Evolutionary conservation across 2,329 filamentous ascomycete genomes (phyloP).

Genomic region (Pseudohalonectria lignicola): DNA sequence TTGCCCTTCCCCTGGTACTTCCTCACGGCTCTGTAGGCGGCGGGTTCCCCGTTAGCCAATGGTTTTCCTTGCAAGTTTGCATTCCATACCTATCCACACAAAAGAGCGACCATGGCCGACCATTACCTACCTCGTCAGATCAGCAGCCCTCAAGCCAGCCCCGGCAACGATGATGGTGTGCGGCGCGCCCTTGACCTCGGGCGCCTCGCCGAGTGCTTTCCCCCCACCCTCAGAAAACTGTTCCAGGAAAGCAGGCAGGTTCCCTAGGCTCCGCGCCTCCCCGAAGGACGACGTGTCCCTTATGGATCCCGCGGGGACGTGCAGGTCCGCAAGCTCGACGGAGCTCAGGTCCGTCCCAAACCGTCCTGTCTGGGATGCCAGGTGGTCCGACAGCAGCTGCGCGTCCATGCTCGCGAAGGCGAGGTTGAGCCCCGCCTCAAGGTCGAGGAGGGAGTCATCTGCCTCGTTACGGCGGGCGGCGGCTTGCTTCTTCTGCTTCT

Average conservation of each 20-base stretch:
- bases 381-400: slow-evolving; percentile 71
- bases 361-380: slow-evolving; percentile 66
- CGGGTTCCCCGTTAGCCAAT: too few relatives aligned
- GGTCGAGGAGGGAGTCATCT: slow-evolving; percentile 48
- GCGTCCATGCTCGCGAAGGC: slow-evolving; percentile 76
- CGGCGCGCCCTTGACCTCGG: slow-evolving; percentile 59
- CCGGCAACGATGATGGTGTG: slow-evolving; percentile 85
- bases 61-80: too few relatives aligned
- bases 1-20: slow-evolving; percentile 71
- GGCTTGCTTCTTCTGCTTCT: slow-evolving; percentile 34
- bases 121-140: slow-evolving; percentile 60
- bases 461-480: slow-evolving; percentile 8
- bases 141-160: slow-evolving; percentile 76
- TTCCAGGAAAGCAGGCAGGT: slow-evolving; percentile 72
- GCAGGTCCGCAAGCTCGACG: slow-evolving; percentile 74
- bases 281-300: slow-evolving; percentile 62
- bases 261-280: slow-evolving; percentile 54
- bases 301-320: slow-evolving; percentile 69
- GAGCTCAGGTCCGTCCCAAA: slow-evolving; percentile 73
- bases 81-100: too few relatives aligned
- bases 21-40: slow-evolving; percentile 52
- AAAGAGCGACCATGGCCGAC: too few relatives aligned
- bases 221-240: slow-evolving; percentile 43
- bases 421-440: slow-evolving; percentile 66
- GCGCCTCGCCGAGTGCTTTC: slow-evolving; percentile 48